phyloP scores from a whole-genome alignment of 2,329 filamentous ascomycete species.

The Neofusicoccum laricinum region DNA sequence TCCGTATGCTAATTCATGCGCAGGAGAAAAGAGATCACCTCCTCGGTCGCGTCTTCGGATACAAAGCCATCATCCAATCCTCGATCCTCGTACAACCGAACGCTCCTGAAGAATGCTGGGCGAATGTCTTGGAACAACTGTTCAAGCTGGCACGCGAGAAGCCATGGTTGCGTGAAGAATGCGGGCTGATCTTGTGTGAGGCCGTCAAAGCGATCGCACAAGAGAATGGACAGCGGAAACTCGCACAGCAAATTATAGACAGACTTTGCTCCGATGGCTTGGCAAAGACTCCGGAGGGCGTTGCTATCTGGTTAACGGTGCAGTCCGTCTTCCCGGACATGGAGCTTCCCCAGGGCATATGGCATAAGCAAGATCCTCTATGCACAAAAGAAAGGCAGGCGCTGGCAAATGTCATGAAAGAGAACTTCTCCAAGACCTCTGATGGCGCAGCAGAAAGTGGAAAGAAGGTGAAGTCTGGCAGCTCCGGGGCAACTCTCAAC shows the following conservation, averaged over 20 bases:
- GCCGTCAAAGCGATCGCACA: conserved; percentile 58
- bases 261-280: conserved; percentile 63
- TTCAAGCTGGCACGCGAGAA: conserved; percentile 76
- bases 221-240: conserved; percentile 48
- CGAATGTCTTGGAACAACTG: conserved; percentile 67
- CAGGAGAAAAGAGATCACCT: conserved; percentile 84
- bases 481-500: conserved; percentile 76
- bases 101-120: conserved; percentile 57
- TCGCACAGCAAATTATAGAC: conserved; percentile 61
- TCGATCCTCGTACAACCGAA: conserved; percentile 63
- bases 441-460: conserved; percentile 38
- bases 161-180: conserved; percentile 85
- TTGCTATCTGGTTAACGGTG: conserved; percentile 81
- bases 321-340: conserved; percentile 62
- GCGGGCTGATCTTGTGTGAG: conserved; percentile 76
- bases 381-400: conserved; percentile 64
- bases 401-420: conserved; percentile 76
- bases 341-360: conserved; percentile 66
- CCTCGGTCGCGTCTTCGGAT: conserved; percentile 82
- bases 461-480: conserved; percentile 60
- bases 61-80: conserved; percentile 81
- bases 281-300: conserved; percentile 79
- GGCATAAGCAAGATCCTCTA: conserved; percentile 71
- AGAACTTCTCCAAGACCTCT: conserved; percentile 59
- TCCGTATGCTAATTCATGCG: conserved; percentile 31